Base-by-base conservation (phyloP, 176 grass and related monocot species). In the Chrysopogon serrulatus region DNA sequence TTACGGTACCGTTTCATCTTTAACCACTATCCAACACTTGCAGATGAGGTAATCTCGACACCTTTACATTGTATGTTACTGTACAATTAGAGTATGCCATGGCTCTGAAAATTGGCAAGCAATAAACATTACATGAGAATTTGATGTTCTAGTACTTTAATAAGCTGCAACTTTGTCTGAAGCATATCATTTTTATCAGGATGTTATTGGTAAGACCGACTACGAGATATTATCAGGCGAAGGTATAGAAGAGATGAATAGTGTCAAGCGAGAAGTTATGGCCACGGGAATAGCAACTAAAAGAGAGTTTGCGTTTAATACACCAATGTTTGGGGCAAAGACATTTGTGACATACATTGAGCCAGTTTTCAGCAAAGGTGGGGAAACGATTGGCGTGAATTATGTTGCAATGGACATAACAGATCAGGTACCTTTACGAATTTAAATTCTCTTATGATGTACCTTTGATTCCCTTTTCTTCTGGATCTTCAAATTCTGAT, bases 131-230 rank as follows among this genome's bases (percentile, higher is more conserved):
- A n/a, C n/a, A 10, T 72, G 35, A 33, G 15, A 71, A 21, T 44
- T 44, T 80, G 30, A 49, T 67, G 12, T 47, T 83, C 42, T 51
- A 81, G 12, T 68, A 37, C 30, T 57, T 83, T 66, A 24, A 43
- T 65, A 54, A 67, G 33, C 70, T 75, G 63, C 41, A 66, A 74
- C 35, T 75, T 88, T 81, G 31, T 10, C 44, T 79, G 66, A 82
- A 54, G 39, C 17, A 37, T 72, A 78, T 31, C 35, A 54, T 69
- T 44, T 74, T 86, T 82, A 86, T 87, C 83, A 98, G 95, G 95
- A 98, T 77, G 90, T 98, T 79, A 95, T 98, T 43, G 95, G 95
- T 68, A 98, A 98, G 85, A 98, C 95, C 30, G 95, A 98, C 81
- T 74, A 89, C 0, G 95, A 98, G 83, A 98, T 98, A 87, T 87